Evolutionary conservation across 1,284 basidiomycete genomes (phyloP).

Genomic region (Cystobasidiaceae sp.): DNA sequence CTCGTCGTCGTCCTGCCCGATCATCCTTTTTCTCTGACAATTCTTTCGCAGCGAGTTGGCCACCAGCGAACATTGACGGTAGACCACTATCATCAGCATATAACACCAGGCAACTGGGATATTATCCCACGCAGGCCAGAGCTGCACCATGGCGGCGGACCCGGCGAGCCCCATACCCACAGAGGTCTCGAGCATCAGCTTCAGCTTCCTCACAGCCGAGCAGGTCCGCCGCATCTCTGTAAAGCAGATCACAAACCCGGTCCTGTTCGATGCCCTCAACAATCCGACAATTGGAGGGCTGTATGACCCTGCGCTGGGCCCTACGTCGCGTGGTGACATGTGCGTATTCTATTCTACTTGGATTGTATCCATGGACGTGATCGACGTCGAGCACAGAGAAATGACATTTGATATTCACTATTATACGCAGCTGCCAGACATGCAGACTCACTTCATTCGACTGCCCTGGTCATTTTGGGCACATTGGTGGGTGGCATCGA

Average conservation of each 20-base stretch:
- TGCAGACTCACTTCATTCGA: constrained; percentile 86
- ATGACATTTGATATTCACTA: too few relatives aligned
- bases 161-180: constrained; percentile 83
- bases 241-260: constrained; percentile 90
- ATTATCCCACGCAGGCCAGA: too few relatives aligned
- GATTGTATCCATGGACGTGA: not conserved
- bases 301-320: constrained; percentile 93
- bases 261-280: constrained; percentile 89
- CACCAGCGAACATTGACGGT: too few relatives aligned
- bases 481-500: constrained; percentile 55
- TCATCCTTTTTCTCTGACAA: too few relatives aligned
- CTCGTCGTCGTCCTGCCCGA: too few relatives aligned
- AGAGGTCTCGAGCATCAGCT: constrained; percentile 77
- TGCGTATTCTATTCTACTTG: constrained; percentile 51
- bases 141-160: constrained; percentile 55
- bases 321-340: constrained; percentile 80
- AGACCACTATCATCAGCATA: too few relatives aligned
- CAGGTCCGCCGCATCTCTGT: constrained; percentile 92
- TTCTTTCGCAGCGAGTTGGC: too few relatives aligned
- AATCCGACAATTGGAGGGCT: constrained; percentile 86
- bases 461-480: constrained; percentile 98
- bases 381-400: not conserved
- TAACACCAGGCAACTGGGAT: too few relatives aligned
- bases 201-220: constrained; percentile 87
- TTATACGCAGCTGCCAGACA: constrained; percentile 90